These are phyloP conservation scores for Lachancea sp. DNA, from an alignment of 805 yeast genomes.

Conservation along the genomic window DNA sequence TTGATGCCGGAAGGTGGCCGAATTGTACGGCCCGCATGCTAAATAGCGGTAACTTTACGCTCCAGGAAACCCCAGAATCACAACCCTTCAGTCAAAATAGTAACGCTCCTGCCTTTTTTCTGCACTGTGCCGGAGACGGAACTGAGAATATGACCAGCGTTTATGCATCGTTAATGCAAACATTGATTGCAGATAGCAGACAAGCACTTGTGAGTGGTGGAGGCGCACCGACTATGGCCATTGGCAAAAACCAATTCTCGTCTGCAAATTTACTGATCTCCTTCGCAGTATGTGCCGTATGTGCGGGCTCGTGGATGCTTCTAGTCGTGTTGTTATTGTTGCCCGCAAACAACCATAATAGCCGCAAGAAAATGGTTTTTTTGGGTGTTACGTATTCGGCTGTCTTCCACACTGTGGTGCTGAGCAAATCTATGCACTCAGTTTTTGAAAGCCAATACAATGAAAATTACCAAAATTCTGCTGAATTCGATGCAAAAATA, in stretches of 20 bases:
- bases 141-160: not conserved
- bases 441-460: slow-evolving; percentile 46
- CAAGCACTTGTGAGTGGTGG: slow-evolving; percentile 4
- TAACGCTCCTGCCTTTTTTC: slow-evolving; percentile 18
- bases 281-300: slow-evolving; percentile 49
- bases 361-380: slow-evolving; percentile 52
- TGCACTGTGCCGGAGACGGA: slow-evolving; percentile 11
- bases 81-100: slow-evolving; percentile 11
- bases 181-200: slow-evolving; percentile 7
- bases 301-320: slow-evolving; percentile 67
- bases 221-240: slow-evolving; percentile 4
- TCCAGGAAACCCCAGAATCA: not conserved
- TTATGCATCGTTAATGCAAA: slow-evolving; percentile 4
- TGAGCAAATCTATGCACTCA: slow-evolving; percentile 38
- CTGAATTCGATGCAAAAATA: slow-evolving; percentile 28
- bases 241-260: slow-evolving; percentile 32
- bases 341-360: slow-evolving; percentile 38
- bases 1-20: slow-evolving; percentile 5
- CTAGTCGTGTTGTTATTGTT: slow-evolving; percentile 47
- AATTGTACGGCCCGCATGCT: slow-evolving; percentile 5
- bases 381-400: slow-evolving; percentile 54
- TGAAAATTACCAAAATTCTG: slow-evolving; percentile 47
- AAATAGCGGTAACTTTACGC: slow-evolving; percentile 2
- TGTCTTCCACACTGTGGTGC: slow-evolving; percentile 45
- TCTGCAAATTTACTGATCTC: slow-evolving; percentile 39